Base-by-base conservation (phyloP, 2,329 filamentous ascomycete genomes). In the Cladosporium sp. region DNA sequence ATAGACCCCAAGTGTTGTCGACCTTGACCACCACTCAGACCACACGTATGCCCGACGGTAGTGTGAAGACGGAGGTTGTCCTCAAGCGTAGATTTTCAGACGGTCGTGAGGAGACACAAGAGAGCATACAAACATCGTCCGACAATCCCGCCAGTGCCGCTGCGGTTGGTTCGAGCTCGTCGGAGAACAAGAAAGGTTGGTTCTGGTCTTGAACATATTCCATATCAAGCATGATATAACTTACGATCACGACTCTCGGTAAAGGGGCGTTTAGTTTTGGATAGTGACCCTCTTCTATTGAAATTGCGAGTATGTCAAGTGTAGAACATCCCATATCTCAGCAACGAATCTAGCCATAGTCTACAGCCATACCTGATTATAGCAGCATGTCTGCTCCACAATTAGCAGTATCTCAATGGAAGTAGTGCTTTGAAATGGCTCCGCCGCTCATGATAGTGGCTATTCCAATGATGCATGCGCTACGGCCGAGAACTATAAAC, bases 1-100 rank as follows among this genome's bases (percentile, higher is more conserved):
- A 34, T 12, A 36, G 37, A 15, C 56, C 56, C 15, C 39, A 34
- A n/a, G 67, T 86, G 2, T 68, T 86, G 1, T 83, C 82, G 0
- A 83, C 81, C 1, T 70, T 83, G 40, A 84, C 80, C 1, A 83
- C 77, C 0, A 85, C 82, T 2, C 78, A 83, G 61, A 80, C 80
- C 3, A 78, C 75, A 3, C 78, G 77, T 2, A 71, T 80, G 1
- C 74, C 81, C 0, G 83, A 86, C 66, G 84, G 84, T 12, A 81
- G 79, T 0, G 71, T 84, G 2, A 79, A 80, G 8, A 85, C 80
- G 0, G 84, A 80, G 62, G 77, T 79, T 1, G 72, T 83, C 9
- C 71, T 83, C 15, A 86, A 82, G 61, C 82, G 80, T 64, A 76
- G 80, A 2, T 87, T 84, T 64, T 74, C 80, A 1, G 83, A 86